Base-by-base conservation (phyloP, 2,329 filamentous ascomycete genomes). In the Ambrosiella cleistominuta region DNA sequence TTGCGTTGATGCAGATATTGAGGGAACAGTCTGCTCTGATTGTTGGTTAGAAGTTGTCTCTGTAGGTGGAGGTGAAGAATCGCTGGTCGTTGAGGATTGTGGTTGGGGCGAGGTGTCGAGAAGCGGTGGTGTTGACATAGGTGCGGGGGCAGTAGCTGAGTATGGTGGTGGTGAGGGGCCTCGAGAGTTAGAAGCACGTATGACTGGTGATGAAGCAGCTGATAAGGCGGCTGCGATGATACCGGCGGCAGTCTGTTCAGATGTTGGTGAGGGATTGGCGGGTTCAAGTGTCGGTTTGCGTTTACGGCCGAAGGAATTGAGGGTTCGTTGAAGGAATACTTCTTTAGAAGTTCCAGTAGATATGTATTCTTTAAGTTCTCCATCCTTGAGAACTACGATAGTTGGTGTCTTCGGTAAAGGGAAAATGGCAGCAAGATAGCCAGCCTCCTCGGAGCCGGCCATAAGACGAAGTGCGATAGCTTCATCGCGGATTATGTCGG, bases 391-490 rank as follows among this genome's bases (percentile, higher is more conserved):
- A 17, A 94, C 74, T 13, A 95, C 77, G 7, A 95, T 70, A 1
- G 85, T 85, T 0, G 91, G 90, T n/a, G 81, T 81, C 63, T 81
- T 81, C 1, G 80, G 78, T n/a, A 95, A 73, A 0, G 88, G 86
- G 65, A 88, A 94, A 65, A 95, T 86, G 51, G 87, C 86, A 8
- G 83, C 79, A 12, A 97, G 74, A 65, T 88, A 94, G 5, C 79
- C 82, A 8, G 88, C 88, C 72, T 95, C 89, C 63, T 85, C 79
- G 1, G 86, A 89, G 19, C 83, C 86, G 15, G 83, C 81, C 39
- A 75, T 70, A 19, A 96, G 74, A 55, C 83, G 80, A 19, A 96
- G 74, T 7, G 84, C 71, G 17, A 96, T 75, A 2, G 87, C 79
- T 65, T 82, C 79, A 40, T 76, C 72, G 35, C 73, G 70, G 59